Evolutionary conservation across 75 land plant genomes (phyloP), one percentile per base, ranked within the genome.

Genomic region (Pinus tabuliformis): DNA sequence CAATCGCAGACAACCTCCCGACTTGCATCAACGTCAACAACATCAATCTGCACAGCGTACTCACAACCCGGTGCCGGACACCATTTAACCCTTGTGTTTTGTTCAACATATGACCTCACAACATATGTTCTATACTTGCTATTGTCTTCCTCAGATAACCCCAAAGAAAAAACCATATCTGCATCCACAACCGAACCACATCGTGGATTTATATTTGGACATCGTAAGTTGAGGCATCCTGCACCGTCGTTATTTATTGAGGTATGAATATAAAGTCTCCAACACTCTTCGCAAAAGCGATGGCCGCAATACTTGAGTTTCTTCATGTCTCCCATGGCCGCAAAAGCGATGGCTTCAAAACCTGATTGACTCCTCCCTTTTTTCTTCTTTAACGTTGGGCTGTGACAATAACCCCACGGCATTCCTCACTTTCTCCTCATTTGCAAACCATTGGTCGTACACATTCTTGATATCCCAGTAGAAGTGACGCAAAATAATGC

Each of bases 401-500:
- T 20, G 7, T 0, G 20, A 20, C 60, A 24, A 13, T n/a, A n/a
- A n/a, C n/a, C n/a, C n/a, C n/a, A n/a, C n/a, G n/a, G n/a, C n/a
- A n/a, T n/a, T n/a, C n/a, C 63, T 12, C 22, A 61, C 3, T 59
- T 22, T 59, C 60, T 59, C 24, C 60, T 59, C 60, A 1, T 59
- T 59, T 7, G 7, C 21, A n/a, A 3, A 2, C 21, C 60, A 59
- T 0, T 59, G 22, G 5, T 59, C 60, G 5, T 20, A 20, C 0
- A 58, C 59, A 1, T 20, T 58, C 9, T 58, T 2, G 16, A 11
- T 1, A 0, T 13, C 18, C 94, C 94, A 91, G 18, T 89, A 83
- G 77, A 83, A 91, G 74, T 87, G 88, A 20, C 87, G 89, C 49
- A 91, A 78, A 57, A 91, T 77, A 62, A 87, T 83, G 71, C 87